These are phyloP conservation scores for Echeveria elegans DNA, from an alignment of 164 flowering plant species.

Conservation along the genomic window DNA sequence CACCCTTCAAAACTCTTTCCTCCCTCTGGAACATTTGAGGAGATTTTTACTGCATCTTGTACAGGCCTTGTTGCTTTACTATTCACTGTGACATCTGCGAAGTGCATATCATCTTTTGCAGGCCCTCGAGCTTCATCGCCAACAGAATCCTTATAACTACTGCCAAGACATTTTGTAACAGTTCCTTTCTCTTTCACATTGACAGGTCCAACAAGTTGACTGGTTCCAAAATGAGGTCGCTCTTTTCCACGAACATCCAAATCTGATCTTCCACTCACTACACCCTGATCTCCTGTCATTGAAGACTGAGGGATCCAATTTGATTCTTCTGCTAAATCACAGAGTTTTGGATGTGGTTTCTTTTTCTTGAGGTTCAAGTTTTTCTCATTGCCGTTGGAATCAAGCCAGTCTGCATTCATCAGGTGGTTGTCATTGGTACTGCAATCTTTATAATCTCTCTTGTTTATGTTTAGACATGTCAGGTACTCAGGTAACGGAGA, in stretches of 20 bases:
- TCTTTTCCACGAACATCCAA: not conserved
- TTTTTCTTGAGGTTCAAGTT: conserved; percentile 17
- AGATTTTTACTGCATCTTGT: not conserved
- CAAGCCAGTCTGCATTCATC: conserved; percentile 4
- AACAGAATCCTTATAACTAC: not conserved
- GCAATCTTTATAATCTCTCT: not conserved
- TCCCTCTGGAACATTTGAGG: not conserved
- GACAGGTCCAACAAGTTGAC: not conserved
- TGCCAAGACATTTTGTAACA: not conserved
- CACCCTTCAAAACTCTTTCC: not conserved
- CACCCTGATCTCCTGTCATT: not conserved
- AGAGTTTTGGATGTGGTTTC: conserved; percentile 4
- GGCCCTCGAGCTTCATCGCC: not conserved
- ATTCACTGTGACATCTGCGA: not conserved
- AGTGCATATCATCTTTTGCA: not conserved
- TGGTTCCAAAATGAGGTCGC: not conserved
- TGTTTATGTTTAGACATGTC: conserved; percentile 18
- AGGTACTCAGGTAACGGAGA: conserved; percentile 51
- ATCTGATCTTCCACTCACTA: not conserved
- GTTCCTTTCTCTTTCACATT: not conserved
- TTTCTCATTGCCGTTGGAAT: conserved; percentile 13
- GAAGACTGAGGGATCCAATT: not conserved
- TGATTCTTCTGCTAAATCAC: not conserved
- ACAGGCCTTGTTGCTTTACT: not conserved
- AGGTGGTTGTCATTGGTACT: not conserved